Conservation (phyloP, 2,329 filamentous ascomycete species). For the Parafenestella ontariensis region DNA sequence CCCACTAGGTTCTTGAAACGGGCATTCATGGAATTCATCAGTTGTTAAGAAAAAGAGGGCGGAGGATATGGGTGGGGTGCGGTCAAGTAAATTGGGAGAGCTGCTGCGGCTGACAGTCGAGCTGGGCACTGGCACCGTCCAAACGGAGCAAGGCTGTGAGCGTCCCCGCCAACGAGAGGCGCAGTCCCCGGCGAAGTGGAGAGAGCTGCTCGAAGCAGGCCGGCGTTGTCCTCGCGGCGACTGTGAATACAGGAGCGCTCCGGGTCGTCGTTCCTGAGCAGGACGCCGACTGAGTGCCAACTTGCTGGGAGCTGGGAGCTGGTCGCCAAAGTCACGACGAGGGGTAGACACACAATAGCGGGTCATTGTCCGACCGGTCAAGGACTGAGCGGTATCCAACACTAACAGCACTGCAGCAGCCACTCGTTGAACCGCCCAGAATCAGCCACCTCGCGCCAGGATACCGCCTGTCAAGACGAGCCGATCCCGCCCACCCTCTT, state of each 20-base stretch:
- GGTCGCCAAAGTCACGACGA: constrained; percentile 9
- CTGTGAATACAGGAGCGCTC: not conserved
- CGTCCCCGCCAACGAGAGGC: constrained; percentile 21
- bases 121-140: constrained; percentile 31
- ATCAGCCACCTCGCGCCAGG: constrained; percentile 9
- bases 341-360: constrained; percentile 18
- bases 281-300: not conserved
- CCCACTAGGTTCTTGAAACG: constrained; percentile 81
- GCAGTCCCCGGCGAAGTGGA: constrained; percentile 13
- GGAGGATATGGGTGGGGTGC: constrained; percentile 33
- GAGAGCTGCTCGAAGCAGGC: constrained; percentile 1
- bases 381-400: not conserved
- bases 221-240: constrained; percentile 1
- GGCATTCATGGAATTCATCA: constrained; percentile 81
- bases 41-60: constrained; percentile 33
- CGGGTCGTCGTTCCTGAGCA: constrained; percentile 5
- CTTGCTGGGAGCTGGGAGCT: not conserved
- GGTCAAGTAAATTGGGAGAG: constrained; percentile 33
- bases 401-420: not conserved
- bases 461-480: constrained; percentile 2
- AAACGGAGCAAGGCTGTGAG: constrained; percentile 27
- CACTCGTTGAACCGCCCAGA: constrained; percentile 4
- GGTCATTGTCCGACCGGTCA: constrained; percentile 17
- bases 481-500: not conserved
- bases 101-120: constrained; percentile 41